phyloP scores from a whole-genome alignment of 2,329 filamentous ascomycete genomes.

The Leptographium flavum region DNA sequence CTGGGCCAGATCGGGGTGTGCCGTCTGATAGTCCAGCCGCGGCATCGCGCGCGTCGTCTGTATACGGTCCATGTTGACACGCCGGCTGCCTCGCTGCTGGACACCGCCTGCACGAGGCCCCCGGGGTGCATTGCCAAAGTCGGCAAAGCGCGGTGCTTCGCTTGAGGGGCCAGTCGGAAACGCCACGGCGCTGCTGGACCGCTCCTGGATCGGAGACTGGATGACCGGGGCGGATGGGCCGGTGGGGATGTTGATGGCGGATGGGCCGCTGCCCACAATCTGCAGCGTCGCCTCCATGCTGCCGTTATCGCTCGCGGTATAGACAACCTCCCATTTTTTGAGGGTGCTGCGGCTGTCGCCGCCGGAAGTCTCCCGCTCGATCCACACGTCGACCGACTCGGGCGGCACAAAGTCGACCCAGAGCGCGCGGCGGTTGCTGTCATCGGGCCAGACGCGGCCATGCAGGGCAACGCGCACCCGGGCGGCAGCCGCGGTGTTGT shows the following conservation, averaged over 20 bases:
- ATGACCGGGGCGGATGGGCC: too few relatives aligned
- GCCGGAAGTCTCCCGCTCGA: slow-evolving; percentile 47
- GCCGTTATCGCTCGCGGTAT: slow-evolving; percentile 38
- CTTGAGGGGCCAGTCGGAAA: too few relatives aligned
- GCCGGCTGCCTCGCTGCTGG: not conserved
- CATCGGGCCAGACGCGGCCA: slow-evolving; percentile 70
- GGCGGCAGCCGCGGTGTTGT: slow-evolving; percentile 53
- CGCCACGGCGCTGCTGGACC: not conserved
- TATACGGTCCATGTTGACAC: slow-evolving; percentile 2
- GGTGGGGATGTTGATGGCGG: slow-evolving; percentile 12
- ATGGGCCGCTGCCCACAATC: slow-evolving; percentile 22
- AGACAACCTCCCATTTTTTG: slow-evolving; percentile 58
- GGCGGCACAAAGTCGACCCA: slow-evolving; percentile 85
- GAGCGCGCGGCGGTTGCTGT: slow-evolving; percentile 67
- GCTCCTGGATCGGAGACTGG: too few relatives aligned
- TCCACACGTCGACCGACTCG: slow-evolving; percentile 59
- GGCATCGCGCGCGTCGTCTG: slow-evolving; percentile 26
- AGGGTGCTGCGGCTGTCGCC: slow-evolving; percentile 17
- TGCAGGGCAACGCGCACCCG: slow-evolving; percentile 67
- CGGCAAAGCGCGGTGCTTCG: slow-evolving; percentile 11
- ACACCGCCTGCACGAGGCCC: slow-evolving; percentile 13
- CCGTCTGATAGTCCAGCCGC: slow-evolving; percentile 36
- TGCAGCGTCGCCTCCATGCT: slow-evolving; percentile 42
- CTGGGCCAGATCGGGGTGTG: slow-evolving; percentile 47
- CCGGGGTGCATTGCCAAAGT: slow-evolving; percentile 20